phyloP scores from a whole-genome alignment of 768 basidiomycete species.

The Leccinum incarnatum region DNA sequence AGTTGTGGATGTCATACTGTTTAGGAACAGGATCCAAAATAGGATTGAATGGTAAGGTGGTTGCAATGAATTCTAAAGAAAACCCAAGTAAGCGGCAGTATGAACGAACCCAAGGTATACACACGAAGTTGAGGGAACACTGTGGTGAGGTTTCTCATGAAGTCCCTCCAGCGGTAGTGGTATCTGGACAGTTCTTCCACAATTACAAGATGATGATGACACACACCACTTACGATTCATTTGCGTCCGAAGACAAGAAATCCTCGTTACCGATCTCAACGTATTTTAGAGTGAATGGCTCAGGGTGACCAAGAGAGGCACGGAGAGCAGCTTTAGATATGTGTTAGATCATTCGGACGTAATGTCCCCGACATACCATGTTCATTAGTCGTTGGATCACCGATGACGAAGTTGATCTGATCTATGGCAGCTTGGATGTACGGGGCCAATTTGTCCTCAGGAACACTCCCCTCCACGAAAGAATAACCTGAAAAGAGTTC shows the following conservation, averaged over 20 bases:
- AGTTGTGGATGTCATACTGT: conserved; percentile 56
- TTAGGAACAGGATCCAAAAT: conserved; percentile 47
- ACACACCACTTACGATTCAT: conserved; percentile 16
- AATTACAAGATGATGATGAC: background rate
- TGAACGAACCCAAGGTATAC: conserved; percentile 18
- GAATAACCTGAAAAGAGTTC: conserved; percentile 39
- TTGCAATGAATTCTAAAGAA: conserved; percentile 53
- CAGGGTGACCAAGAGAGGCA: conserved; percentile 52
- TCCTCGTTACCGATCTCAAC: conserved; percentile 65
- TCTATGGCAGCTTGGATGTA: conserved; percentile 55
- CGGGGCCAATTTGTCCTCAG: conserved; percentile 42
- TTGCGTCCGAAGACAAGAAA: conserved; percentile 33
- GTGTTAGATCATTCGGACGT: background rate
- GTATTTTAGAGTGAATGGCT: conserved; percentile 48
- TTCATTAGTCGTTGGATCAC: conserved; percentile 43
- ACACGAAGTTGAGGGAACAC: conserved; percentile 50
- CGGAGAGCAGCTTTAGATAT: conserved; percentile 44
- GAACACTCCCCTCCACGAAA: conserved; percentile 40
- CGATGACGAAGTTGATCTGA: conserved; percentile 64
- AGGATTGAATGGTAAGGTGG: conserved; percentile 42
- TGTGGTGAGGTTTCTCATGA: conserved; percentile 43
- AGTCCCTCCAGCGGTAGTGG: conserved; percentile 45
- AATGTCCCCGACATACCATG: conserved; percentile 23
- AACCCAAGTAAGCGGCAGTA: conserved; percentile 5
- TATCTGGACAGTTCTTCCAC: conserved; percentile 31